A percentile compares a stretch with the other conserved stretches of the same genome.
Evolutionary conservation across 257 asterid genomes (phyloP).

Genomic region (Scutellaria galericulata): DNA sequence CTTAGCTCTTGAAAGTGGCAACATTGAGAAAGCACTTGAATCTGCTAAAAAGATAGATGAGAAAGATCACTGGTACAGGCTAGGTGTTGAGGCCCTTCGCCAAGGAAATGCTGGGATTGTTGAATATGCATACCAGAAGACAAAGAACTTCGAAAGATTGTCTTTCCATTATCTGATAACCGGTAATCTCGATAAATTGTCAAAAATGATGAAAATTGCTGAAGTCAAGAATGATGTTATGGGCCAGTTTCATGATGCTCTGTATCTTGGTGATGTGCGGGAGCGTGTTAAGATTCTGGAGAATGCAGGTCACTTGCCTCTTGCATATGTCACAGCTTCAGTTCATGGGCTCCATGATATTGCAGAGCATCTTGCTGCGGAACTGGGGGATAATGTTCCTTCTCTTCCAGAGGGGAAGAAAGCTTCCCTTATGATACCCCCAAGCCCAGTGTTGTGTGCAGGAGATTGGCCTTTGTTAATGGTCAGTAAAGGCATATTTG

Average conservation of each 20-base stretch:
- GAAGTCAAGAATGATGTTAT: constrained; percentile 74
- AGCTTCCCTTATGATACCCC: constrained; percentile 71
- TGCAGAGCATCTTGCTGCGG: constrained; percentile 58
- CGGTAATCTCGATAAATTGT: constrained; percentile 1
- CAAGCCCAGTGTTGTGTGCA: constrained; percentile 62
- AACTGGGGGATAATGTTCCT: constrained; percentile 71
- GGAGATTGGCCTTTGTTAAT: constrained; percentile 86
- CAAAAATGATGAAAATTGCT: constrained; percentile 7
- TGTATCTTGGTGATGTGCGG: constrained; percentile 74
- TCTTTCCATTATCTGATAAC: constrained; percentile 13
- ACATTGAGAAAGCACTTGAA: constrained; percentile 86
- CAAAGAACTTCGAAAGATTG: constrained; percentile 40
- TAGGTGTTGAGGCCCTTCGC: constrained; percentile 93
- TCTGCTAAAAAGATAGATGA: constrained; percentile 83
- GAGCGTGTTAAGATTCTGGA: constrained; percentile 86
- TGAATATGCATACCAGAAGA: constrained; percentile 82
- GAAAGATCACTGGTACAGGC: constrained; percentile 84
- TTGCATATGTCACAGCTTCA: constrained; percentile 69
- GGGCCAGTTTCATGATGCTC: constrained; percentile 87
- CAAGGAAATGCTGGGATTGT: constrained; percentile 90
- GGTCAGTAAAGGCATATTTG: constrained; percentile 77
- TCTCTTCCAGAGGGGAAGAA: constrained; percentile 54
- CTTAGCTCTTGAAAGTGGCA: constrained; percentile 86
- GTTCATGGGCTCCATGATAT: constrained; percentile 66
- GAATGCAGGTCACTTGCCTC: constrained; percentile 75